Evolutionary conservation across 257 asterid genomes (phyloP).

Genomic region (Nicotiana knightiana): DNA sequence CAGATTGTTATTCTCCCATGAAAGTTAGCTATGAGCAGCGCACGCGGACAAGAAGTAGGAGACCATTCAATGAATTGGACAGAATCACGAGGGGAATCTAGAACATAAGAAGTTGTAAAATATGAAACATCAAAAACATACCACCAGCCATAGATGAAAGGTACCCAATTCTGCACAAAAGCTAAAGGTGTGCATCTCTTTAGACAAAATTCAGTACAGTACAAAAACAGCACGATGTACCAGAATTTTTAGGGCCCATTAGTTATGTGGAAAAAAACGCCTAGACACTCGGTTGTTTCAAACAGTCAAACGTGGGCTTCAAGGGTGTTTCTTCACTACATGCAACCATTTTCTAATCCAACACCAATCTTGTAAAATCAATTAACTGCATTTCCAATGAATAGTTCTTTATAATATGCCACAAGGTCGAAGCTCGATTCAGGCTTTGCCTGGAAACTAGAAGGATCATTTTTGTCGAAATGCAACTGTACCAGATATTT

Average conservation of each 20-base stretch:
- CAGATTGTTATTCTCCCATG: slow-evolving; percentile 94
- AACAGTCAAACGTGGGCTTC: background rate
- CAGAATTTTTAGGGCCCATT: background rate
- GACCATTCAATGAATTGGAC: slow-evolving; percentile 99
- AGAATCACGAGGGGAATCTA: slow-evolving; percentile 97
- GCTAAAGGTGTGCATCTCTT: background rate
- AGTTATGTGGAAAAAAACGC: background rate
- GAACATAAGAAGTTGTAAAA: slow-evolving; percentile 12
- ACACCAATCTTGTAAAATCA: background rate
- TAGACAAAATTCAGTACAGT: background rate
- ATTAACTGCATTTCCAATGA: background rate
- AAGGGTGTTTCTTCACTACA: background rate
- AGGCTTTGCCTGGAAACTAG: background rate
- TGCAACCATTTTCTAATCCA: background rate
- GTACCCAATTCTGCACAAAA: slow-evolving; percentile 3
- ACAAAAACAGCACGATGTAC: background rate
- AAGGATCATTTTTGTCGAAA: background rate
- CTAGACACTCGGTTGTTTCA: background rate
- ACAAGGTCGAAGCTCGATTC: background rate
- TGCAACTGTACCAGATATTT: background rate
- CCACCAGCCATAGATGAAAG: background rate
- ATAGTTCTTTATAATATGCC: background rate
- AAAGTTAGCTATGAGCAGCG: slow-evolving; percentile 87
- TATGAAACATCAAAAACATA: background rate
- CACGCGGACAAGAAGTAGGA: slow-evolving; percentile 87